Conservation (phyloP, 83 land plant species). For the Larix sibirica region DNA sequence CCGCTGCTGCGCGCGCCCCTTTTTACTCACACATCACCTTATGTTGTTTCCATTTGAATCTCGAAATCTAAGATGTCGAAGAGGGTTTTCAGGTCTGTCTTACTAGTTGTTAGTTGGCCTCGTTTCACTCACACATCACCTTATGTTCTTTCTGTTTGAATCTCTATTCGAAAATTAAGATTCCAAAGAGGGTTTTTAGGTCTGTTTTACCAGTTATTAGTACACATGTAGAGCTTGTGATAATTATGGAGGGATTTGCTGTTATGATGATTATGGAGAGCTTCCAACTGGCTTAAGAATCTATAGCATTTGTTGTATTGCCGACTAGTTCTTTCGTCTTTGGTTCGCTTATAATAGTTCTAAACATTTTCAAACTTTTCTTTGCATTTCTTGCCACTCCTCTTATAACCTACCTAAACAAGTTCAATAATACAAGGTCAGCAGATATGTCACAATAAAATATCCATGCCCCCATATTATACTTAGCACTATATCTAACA, state of each 20-base stretch:
- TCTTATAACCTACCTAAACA: constrained; percentile 64
- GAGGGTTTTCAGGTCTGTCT: too few relatives aligned
- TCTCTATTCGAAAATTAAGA: too few relatives aligned
- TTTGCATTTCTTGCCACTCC: constrained; percentile 88
- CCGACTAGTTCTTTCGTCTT: constrained; percentile 63
- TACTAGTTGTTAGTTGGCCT: too few relatives aligned
- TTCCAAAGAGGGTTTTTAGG: too few relatives aligned
- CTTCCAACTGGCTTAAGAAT: constrained; percentile 75
- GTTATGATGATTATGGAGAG: constrained; percentile 30
- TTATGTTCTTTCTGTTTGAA: too few relatives aligned
- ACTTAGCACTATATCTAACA: background rate
- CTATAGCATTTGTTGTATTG: constrained; percentile 73
- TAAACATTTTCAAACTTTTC: constrained; percentile 89
- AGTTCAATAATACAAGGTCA: background rate
- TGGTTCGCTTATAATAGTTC: constrained; percentile 86
- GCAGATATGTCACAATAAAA: constrained; percentile 12
- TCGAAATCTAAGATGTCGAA: too few relatives aligned
- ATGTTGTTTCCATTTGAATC: too few relatives aligned
- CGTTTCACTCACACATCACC: too few relatives aligned
- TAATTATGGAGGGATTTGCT: background rate
- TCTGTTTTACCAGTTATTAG: too few relatives aligned
- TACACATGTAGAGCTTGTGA: too few relatives aligned
- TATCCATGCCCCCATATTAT: constrained; percentile 1
- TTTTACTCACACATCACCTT: too few relatives aligned
- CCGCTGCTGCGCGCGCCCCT: too few relatives aligned